Conservation (phyloP, 352 stramenopile species). For the Pythium chondricola region DNA sequence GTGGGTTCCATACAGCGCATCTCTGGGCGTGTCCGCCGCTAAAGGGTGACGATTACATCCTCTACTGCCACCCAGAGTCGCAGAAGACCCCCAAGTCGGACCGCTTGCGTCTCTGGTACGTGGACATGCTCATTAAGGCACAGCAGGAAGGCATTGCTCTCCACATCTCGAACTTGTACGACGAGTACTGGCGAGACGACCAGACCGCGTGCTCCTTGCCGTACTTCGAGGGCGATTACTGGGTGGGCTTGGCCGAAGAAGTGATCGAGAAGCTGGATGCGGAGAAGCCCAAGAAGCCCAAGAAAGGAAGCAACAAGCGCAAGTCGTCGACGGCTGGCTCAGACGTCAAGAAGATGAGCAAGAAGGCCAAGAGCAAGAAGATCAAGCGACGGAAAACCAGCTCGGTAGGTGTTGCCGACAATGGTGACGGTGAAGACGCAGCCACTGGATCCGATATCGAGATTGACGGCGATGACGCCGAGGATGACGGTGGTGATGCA, state of each 20-base stretch:
- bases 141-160: slow-evolving; percentile 88
- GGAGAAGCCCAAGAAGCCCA: slow-evolving; percentile 77
- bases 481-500: slow-evolving; percentile 15
- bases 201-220: slow-evolving; percentile 79
- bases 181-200: slow-evolving; percentile 91
- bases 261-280: slow-evolving; percentile 87
- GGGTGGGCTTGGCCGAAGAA: slow-evolving; percentile 82
- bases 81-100: slow-evolving; percentile 99
- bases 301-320: slow-evolving; percentile 45
- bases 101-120: slow-evolving; percentile 95
- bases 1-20: slow-evolving; percentile 97
- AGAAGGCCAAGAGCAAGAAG: slow-evolving; percentile 80
- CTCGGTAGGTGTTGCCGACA: slow-evolving; percentile 1
- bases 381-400: slow-evolving; percentile 42
- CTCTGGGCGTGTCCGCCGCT: slow-evolving; percentile 99
- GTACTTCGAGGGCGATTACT: slow-evolving; percentile 88
- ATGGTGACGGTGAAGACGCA: slow-evolving; percentile 10
- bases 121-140: slow-evolving; percentile 85
- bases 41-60: slow-evolving; percentile 99
- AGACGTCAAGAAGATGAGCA: slow-evolving; percentile 57
- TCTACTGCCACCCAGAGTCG: slow-evolving; percentile 98
- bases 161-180: slow-evolving; percentile 95
- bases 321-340: slow-evolving; percentile 33
- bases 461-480: slow-evolving; percentile 29
- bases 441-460: slow-evolving; percentile 36